Evolutionary conservation across 345 rosid genomes (phyloP).

Genomic region (Eucalyptus guilfoylei): DNA sequence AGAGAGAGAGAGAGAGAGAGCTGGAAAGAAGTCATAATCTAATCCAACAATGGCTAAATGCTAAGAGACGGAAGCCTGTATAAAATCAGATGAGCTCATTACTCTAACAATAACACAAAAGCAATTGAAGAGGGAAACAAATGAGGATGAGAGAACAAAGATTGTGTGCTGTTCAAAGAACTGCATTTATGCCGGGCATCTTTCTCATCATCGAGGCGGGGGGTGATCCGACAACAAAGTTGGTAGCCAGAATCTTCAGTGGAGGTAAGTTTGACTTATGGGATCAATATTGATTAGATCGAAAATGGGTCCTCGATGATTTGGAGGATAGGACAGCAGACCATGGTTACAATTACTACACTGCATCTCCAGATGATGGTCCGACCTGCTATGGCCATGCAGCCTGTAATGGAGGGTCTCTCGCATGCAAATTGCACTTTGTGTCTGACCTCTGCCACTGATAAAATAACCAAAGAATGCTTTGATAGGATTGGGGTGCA

Average conservation of each 20-base stretch:
- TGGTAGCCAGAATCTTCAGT: not conserved
- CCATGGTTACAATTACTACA: not conserved
- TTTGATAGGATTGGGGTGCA: not conserved
- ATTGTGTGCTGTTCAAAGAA: not conserved
- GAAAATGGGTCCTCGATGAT: not conserved
- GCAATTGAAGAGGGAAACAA: not conserved
- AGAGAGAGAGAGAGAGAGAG: not conserved
- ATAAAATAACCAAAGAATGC: not conserved
- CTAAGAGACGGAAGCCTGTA: not conserved
- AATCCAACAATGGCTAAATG: not conserved
- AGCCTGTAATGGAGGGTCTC: not conserved
- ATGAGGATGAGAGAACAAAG: not conserved
- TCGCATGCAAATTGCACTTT: not conserved
- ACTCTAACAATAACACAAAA: not conserved
- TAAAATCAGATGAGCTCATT: not conserved
- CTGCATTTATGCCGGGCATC: not conserved
- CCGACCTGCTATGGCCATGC: not conserved
- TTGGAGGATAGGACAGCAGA: not conserved
- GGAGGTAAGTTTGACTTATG: not conserved
- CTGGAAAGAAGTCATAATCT: not conserved
- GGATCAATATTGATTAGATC: not conserved
- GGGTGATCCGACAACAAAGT: not conserved
- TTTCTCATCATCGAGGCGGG: not conserved
- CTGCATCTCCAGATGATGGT: not conserved
- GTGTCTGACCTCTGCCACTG: not conserved